Conservation (phyloP, 768 basidiomycete species). For the Coprinellus micaceus region DNA sequence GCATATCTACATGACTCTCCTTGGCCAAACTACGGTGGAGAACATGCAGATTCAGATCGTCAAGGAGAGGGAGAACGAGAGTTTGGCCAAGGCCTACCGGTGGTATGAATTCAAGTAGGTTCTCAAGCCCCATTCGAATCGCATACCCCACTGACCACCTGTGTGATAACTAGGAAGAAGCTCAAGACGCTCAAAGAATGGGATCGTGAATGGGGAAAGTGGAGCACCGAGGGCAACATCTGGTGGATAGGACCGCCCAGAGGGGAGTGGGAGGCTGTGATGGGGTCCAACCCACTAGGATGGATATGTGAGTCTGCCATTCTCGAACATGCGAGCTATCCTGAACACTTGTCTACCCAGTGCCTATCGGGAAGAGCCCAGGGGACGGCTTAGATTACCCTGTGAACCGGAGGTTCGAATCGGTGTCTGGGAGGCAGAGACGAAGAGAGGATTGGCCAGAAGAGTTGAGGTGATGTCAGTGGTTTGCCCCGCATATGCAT, state of each 20-base stretch:
- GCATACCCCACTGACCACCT: too few species aligned
- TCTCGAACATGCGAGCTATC: constrained; percentile 8
- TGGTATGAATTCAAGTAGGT: constrained; percentile 56
- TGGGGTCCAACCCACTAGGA: constrained; percentile 64
- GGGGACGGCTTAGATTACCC: constrained; percentile 62
- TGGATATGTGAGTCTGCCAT: constrained; percentile 71
- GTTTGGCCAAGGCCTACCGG: constrained; percentile 47
- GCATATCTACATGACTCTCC: constrained; percentile 58
- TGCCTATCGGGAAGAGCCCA: constrained; percentile 46
- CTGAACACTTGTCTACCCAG: constrained; percentile 22
- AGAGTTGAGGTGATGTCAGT: constrained; percentile 34
- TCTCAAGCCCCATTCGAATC: too few species aligned
- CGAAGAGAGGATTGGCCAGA: constrained; percentile 68
- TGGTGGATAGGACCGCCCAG: constrained; percentile 75
- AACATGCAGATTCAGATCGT: constrained; percentile 55
- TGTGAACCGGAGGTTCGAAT: constrained; percentile 71
- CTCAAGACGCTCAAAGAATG: constrained; percentile 45
- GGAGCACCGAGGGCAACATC: constrained; percentile 73
- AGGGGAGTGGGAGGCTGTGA: constrained; percentile 74
- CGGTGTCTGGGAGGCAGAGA: constrained; percentile 56
- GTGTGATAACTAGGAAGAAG: constrained; percentile 49
- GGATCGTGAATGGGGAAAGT: constrained; percentile 79
- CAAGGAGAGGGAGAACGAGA: constrained; percentile 57
- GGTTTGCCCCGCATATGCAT: too few species aligned
- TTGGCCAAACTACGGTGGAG: constrained; percentile 80